phyloP scores from a whole-genome alignment of 1,284 basidiomycete genomes.

The Agroathelia rolfsii region DNA sequence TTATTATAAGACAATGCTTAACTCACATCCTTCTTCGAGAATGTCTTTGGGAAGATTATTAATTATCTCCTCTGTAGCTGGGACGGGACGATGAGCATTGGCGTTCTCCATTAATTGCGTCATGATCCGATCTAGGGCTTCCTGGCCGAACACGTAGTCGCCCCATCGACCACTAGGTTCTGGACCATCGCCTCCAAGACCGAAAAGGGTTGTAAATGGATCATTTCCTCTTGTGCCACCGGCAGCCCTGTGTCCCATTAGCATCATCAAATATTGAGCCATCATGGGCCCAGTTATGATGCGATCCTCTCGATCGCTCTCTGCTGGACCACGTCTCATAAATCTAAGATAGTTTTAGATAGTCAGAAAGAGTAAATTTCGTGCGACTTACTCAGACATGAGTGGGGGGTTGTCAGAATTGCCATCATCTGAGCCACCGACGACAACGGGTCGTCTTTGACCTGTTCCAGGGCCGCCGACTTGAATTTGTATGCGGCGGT shows the following conservation, averaged over 20 bases:
- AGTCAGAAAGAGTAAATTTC: conserved; percentile 6
- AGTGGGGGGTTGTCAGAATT: no score
- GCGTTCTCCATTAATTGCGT: conserved; percentile 69
- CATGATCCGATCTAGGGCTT: conserved; percentile 73
- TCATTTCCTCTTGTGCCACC: conserved; percentile 23
- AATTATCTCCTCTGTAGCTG: conserved; percentile 66
- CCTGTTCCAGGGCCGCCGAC: no score
- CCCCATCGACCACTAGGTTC: conserved; percentile 56
- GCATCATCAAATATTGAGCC: conserved; percentile 59
- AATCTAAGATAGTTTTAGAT: conserved; percentile 22
- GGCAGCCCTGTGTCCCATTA: conserved; percentile 36
- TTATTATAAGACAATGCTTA: neutral
- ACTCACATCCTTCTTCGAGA: conserved; percentile 51
- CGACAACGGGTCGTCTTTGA: no score
- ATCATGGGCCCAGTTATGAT: conserved; percentile 51
- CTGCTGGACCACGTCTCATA: conserved; percentile 21
- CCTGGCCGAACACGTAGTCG: conserved; percentile 77
- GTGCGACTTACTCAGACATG: conserved; percentile 36
- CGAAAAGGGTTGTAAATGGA: conserved; percentile 31
- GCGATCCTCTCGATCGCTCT: conserved; percentile 17
- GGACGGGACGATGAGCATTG: conserved; percentile 55
- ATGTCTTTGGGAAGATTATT: conserved; percentile 51
- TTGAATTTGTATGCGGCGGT: no score
- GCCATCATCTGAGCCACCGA: no score
- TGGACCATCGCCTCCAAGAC: conserved; percentile 23